phyloP scores from a whole-genome alignment of 2,329 filamentous ascomycete genomes.

The Penicillium sp. region DNA sequence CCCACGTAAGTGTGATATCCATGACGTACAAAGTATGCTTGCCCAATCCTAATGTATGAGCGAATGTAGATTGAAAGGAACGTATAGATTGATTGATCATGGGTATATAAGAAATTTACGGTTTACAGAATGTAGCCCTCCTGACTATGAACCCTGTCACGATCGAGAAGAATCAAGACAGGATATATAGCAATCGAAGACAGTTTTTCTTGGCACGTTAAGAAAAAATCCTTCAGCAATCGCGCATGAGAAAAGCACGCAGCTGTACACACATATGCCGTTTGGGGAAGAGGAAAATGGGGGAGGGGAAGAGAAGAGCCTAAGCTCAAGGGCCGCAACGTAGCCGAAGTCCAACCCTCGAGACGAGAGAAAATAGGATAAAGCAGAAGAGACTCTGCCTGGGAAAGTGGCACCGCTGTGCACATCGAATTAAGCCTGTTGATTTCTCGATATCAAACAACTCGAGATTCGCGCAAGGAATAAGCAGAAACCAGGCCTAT shows the following conservation, averaged over 20 bases:
- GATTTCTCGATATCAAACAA: conserved; percentile 31
- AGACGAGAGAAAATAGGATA: conserved; percentile 7
- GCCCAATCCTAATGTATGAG: background rate
- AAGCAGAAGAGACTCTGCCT: conserved; percentile 13
- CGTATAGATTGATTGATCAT: background rate
- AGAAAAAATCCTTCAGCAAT: conserved; percentile 66
- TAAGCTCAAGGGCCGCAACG: conserved; percentile 14
- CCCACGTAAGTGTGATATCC: too few species aligned
- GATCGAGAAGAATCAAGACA: conserved; percentile 39
- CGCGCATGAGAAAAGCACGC: conserved; percentile 60
- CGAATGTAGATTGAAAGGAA: background rate
- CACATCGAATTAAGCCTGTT: conserved; percentile 32
- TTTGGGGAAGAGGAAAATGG: conserved; percentile 5
- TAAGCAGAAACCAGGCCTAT: conserved; percentile 30
- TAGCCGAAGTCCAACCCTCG: conserved; percentile 5
- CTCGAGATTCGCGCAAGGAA: conserved; percentile 26
- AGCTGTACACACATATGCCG: conserved; percentile 75
- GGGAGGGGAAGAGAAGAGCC: conserved; percentile 1
- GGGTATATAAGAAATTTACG: conserved; percentile 16
- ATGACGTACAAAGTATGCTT: too few species aligned
- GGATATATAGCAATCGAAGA: conserved; percentile 53
- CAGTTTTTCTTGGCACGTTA: conserved; percentile 63
- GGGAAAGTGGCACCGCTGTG: conserved; percentile 22
- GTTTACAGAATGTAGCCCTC: conserved; percentile 43
- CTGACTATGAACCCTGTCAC: conserved; percentile 50